Evolutionary conservation across 1,284 basidiomycete species (phyloP), one percentile per base, ranked within the genome.

Genomic region (Hemileia vastatrix): DNA sequence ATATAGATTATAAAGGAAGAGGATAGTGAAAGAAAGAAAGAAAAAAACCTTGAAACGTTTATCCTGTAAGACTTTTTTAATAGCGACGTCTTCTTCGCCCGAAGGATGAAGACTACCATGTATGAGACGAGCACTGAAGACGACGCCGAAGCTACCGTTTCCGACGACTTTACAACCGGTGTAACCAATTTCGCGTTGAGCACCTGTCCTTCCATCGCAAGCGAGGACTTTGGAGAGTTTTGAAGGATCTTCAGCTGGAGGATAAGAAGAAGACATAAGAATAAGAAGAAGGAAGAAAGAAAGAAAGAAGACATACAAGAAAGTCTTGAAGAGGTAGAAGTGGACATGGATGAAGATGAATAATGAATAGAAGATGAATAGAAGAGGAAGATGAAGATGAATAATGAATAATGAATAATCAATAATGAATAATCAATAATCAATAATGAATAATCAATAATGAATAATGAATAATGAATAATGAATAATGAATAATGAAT

Each of bases 1-100:
- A 49, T 31, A 54, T 44, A 65, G 54, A 53, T 59, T 47, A 58
- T 56, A 57, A 40, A 44, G 24, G 36, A 47, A 56, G 49, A 63
- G 44, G 63, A 60, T 44, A 44, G 48, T 47, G 44, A 51, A 40
- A 66, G 67, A 61, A 68, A 44, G 66, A 54, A 76, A n/a, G 27
- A 18, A 21, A 72, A 83, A 65, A 70, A 92, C 93, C 89, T 98
- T 98, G 87, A 98, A 98, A 70, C 94, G 86, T 83, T 98, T 98
- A 81, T 98, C 94, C 82, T 98, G 94, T 69, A 98, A 79, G 57
- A 98, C 94, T 82, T 97, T 98, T 86, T 98, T 98, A 83, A 98
- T 98, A 61, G 94, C 94, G 73, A 98, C 95, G 72, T 96, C 92
- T 66, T 88, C 86, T 24, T 81, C 81, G 36, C 83, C 57, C 15